Conservation (phyloP, 768 basidiomycete genomes). For the Tricholoma matsutake region DNA sequence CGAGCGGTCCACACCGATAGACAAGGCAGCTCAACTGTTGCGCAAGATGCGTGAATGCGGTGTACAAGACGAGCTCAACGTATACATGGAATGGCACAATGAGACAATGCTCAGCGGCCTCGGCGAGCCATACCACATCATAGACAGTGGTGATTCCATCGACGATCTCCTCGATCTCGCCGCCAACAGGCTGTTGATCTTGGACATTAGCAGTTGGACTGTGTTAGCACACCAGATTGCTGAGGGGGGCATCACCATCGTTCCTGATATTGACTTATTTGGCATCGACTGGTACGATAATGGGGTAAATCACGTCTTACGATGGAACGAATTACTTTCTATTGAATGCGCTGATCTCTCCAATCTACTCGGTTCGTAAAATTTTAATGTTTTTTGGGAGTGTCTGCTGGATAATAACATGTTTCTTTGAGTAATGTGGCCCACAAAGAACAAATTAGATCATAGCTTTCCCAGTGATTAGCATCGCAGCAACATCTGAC, state of each 20-base stretch:
- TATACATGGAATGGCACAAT: slow-evolving; percentile 6
- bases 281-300: slow-evolving; percentile 4
- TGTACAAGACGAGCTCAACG: slow-evolving; percentile 3
- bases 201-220: slow-evolving; percentile 5
- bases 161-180: slow-evolving; percentile 4
- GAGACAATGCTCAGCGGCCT: slow-evolving; percentile 1
- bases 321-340: slow-evolving; percentile 1
- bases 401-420: too few relatives aligned
- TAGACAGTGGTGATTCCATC: slow-evolving; percentile 1
- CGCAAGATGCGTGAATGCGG: slow-evolving; percentile 2
- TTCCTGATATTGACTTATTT: slow-evolving; percentile 1
- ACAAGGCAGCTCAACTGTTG: slow-evolving; percentile 1
- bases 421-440: too few relatives aligned
- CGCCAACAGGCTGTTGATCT: slow-evolving; percentile 1
- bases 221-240: slow-evolving; percentile 4
- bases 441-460: too few relatives aligned
- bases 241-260: background rate
- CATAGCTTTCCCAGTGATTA: too few relatives aligned
- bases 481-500: too few relatives aligned
- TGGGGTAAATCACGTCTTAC: slow-evolving; percentile 4
- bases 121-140: slow-evolving; percentile 1
- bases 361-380: background rate
- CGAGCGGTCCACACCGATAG: slow-evolving; percentile 1
- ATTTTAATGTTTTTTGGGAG: background rate
- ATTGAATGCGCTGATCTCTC: slow-evolving; percentile 1